A percentile compares a stretch with the other conserved stretches of the same genome.
Conservation (phyloP, 805 yeast genomes). For the Hanseniaspora mollemarum region DNA sequence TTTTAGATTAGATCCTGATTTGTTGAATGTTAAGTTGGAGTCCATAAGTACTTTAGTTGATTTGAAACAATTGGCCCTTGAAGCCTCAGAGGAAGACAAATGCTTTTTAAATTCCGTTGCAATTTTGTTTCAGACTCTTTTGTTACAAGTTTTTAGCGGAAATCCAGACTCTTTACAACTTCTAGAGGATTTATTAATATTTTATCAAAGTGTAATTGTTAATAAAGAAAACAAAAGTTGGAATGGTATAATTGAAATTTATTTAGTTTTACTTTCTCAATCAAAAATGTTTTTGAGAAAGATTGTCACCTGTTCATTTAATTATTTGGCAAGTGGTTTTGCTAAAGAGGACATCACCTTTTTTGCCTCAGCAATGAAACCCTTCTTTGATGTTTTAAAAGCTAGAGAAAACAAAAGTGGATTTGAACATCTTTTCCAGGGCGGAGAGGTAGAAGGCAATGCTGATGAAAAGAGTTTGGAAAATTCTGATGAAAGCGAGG, state of each 20-base stretch:
- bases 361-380: conserved; percentile 40
- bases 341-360: conserved; percentile 48
- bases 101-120: conserved; percentile 51
- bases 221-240: conserved; percentile 33
- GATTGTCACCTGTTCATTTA: conserved; percentile 8
- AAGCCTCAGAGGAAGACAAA: conserved; percentile 21
- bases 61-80: conserved; percentile 21
- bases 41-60: conserved; percentile 40
- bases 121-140: conserved; percentile 60
- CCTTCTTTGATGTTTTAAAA: conserved; percentile 43
- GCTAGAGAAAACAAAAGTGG: conserved; percentile 76
- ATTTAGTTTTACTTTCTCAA: conserved; percentile 47
- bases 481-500: conserved; percentile 24
- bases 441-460: conserved; percentile 37
- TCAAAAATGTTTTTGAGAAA: conserved; percentile 48
- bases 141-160: conserved; percentile 67
- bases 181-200: conserved; percentile 56
- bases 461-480: conserved; percentile 26
- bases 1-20: conserved; percentile 47
- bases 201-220: conserved; percentile 32
- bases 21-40: conserved; percentile 38
- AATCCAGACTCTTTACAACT: conserved; percentile 64
- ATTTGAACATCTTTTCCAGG: conserved; percentile 61
- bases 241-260: conserved; percentile 46
- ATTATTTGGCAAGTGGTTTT: conserved; percentile 21